Base-by-base conservation (phyloP, 1,284 basidiomycete species). In the Pseudozyma thailandica region DNA sequence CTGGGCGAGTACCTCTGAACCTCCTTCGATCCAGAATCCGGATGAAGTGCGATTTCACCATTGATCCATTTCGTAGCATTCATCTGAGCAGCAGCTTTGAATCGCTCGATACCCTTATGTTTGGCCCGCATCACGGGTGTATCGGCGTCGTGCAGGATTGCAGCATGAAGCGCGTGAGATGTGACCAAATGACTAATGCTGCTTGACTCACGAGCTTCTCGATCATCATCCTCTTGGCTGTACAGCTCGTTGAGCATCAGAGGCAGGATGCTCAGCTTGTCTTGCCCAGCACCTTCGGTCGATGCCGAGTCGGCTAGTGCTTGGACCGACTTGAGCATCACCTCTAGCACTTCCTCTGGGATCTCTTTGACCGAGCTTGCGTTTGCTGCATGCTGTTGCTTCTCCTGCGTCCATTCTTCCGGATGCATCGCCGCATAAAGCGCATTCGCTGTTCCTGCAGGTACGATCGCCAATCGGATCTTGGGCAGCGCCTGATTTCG, bases 401-500 rank as follows among this genome's bases (percentile, higher is more conserved):
- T 44, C 1, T 62, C 39, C 18, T 58, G 48, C 33, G 59, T 58
- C 58, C 65, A 69, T 10, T 37, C 31, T 2, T 25, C 16, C 86
- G 90, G 51, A 87, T 85, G 86, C 20, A 85, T 71, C 16, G 85
- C 84, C 6, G 82, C 87, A 81, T 90, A 93, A n/a, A 96, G 85
- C 0, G 94, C 94, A 79, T 97, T 97, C 18, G 93, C 93, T n/a
- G 94, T 97, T 10, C 94, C 94, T 39, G 88, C 88, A 3, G 94
- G 93, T 15, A 87, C 80, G 6, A 86, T 63, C 2, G 85, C 74
- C 2, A 87, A 33, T 21, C 77, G 54, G 16, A 77, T 26, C 8
- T 39, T 30, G 13, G 72, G 60, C 21, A 42, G 47, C 15, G 42
- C 28, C 13, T 18, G 1, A 13, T 9, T 21, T 18, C 15, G 6